Evolutionary conservation across 2,329 filamentous ascomycete species (phyloP).

Genomic region (Penicillium sp.): DNA sequence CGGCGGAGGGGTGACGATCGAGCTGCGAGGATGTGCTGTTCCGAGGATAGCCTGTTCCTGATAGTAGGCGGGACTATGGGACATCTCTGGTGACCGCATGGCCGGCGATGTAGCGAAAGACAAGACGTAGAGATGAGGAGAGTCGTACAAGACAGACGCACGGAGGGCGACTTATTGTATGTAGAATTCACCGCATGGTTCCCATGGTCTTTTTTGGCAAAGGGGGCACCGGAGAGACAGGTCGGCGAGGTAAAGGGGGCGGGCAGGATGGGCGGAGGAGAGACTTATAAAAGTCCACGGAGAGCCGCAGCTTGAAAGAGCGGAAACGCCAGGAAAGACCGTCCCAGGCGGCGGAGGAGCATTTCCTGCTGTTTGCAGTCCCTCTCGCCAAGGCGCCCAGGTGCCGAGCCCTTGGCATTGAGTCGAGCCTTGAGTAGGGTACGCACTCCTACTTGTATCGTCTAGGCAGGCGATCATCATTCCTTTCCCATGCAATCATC

Average conservation of each 20-base stretch:
- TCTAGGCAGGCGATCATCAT: neutral
- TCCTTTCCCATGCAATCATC: neutral
- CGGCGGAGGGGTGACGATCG: constrained; percentile 22
- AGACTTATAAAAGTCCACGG: constrained; percentile 17
- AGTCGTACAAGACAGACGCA: constrained; percentile 24
- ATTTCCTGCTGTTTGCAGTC: constrained; percentile 24
- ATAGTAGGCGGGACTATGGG: constrained; percentile 38
- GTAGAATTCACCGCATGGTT: constrained; percentile 25
- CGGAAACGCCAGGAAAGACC: constrained; percentile 25
- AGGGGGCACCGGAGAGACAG: constrained; percentile 10
- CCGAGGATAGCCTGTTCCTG: constrained; percentile 30
- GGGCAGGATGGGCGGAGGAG: constrained; percentile 11
- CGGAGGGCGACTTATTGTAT: constrained; percentile 19
- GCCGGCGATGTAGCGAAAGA: constrained; percentile 12
- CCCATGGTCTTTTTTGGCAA: constrained; percentile 10
- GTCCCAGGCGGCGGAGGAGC: constrained; percentile 26
- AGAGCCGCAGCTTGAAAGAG: constrained; percentile 18
- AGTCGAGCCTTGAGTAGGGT: constrained; percentile 12
- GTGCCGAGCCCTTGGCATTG: constrained; percentile 36
- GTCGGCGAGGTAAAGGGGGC: constrained; percentile 7
- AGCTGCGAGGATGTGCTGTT: constrained; percentile 23
- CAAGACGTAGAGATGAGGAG: constrained; percentile 11
- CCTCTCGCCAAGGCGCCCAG: constrained; percentile 32
- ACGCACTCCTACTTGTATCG: neutral
- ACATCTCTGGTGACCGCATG: constrained; percentile 40